phyloP scores from a whole-genome alignment of 805 yeast species.

The Candida multigemmis region DNA sequence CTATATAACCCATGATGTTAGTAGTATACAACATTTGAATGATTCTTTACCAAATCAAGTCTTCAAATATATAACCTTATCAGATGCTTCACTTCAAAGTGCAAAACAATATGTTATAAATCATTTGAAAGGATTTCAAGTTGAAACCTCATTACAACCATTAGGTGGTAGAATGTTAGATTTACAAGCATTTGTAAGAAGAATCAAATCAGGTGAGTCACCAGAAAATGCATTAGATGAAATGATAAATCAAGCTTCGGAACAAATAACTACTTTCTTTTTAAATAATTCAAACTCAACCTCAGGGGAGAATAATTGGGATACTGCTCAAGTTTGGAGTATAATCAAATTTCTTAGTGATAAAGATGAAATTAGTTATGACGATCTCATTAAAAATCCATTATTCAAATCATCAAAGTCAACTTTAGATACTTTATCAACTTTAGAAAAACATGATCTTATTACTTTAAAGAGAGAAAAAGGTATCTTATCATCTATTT shows the following conservation, averaged over 20 bases:
- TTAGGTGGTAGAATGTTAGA: constrained; percentile 95
- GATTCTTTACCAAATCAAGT: constrained; percentile 81
- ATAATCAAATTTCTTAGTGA: constrained; percentile 57
- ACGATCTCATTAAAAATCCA: constrained; percentile 47
- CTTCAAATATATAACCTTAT: constrained; percentile 61
- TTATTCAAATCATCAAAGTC: constrained; percentile 50
- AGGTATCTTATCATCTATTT: constrained; percentile 59
- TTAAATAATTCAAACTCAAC: constrained; percentile 19
- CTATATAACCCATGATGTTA: constrained; percentile 77
- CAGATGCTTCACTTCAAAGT: constrained; percentile 71
- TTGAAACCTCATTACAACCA: constrained; percentile 57
- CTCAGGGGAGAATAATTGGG: constrained; percentile 39
- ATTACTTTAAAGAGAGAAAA: constrained; percentile 64
- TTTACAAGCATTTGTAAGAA: constrained; percentile 79
- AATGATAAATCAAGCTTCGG: constrained; percentile 77
- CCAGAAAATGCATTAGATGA: constrained; percentile 70
- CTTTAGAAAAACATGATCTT: constrained; percentile 73
- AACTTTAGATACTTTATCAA: constrained; percentile 39
- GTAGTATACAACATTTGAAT: constrained; percentile 58
- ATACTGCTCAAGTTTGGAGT: constrained; percentile 82
- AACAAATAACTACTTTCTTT: constrained; percentile 80
- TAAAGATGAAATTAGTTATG: constrained; percentile 35
- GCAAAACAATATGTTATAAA: constrained; percentile 62
- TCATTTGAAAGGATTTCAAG: constrained; percentile 35
- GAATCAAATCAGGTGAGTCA: constrained; percentile 80